Conservation (phyloP, 2,329 filamentous ascomycete genomes). For the Diaporthe sp. region DNA sequence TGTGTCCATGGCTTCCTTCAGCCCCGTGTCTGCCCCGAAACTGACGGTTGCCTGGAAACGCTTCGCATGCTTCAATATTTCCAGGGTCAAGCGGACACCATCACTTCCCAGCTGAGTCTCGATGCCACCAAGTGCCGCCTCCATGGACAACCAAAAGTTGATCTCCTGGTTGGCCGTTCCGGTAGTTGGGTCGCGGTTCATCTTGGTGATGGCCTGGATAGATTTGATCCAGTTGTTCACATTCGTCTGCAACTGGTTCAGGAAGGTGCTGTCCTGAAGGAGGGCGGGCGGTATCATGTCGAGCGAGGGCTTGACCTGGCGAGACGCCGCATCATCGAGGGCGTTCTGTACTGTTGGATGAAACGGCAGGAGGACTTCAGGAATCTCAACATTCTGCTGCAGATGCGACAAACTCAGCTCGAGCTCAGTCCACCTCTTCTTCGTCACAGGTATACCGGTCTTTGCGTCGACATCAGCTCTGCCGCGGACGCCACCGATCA, state of each 20-base stretch:
- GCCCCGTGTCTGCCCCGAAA: conserved; percentile 93
- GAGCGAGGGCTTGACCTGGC: conserved; percentile 77
- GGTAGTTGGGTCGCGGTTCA: conserved; percentile 83
- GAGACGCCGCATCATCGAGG: conserved; percentile 80
- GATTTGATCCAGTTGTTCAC: conserved; percentile 99
- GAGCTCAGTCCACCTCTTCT: conserved; percentile 95
- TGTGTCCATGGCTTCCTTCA: conserved; percentile 95
- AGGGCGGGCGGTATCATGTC: conserved; percentile 82
- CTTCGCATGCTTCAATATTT: conserved; percentile 96
- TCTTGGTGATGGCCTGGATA: conserved; percentile 95
- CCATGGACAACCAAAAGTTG: conserved; percentile 99
- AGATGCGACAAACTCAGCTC: conserved; percentile 91
- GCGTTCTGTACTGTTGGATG: conserved; percentile 90
- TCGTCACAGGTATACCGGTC: conserved; percentile 95
- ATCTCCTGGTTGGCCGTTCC: conserved; percentile 95
- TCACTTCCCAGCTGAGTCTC: conserved; percentile 89
- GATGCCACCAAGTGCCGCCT: conserved; percentile 90
- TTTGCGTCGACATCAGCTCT: conserved; percentile 90
- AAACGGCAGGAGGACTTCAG: conserved; percentile 87
- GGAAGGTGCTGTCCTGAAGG: conserved; percentile 89
- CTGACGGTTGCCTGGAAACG: conserved; percentile 98
- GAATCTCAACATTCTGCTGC: conserved; percentile 98
- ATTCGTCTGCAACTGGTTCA: conserved; percentile 92
- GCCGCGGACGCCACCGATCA: conserved; percentile 73
- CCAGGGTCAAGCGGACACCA: conserved; percentile 90